Conservation (phyloP, 805 yeast genomes). For the Lachancea thermotolerans region DNA sequence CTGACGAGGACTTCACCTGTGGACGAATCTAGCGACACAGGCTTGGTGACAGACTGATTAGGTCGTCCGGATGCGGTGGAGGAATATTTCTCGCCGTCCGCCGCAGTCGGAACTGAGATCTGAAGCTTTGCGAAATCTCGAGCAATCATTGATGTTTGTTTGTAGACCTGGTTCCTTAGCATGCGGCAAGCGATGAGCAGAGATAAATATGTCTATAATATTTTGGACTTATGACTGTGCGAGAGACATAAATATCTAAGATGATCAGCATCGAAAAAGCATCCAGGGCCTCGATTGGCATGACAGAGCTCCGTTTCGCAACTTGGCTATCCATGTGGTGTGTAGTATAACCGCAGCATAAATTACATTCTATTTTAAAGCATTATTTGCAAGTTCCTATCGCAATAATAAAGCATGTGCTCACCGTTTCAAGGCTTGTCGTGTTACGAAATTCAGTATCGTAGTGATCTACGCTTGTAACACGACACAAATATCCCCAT, state of each 20-base stretch:
- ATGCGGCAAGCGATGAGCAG: conserved; percentile 2
- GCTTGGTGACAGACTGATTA: conserved; percentile 20
- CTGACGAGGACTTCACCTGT: conserved; percentile 40
- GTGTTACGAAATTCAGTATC: not conserved
- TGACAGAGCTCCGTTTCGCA: no score
- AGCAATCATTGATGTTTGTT: not conserved
- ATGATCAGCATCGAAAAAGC: no score
- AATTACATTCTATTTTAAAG: no score
- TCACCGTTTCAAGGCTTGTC: no score
- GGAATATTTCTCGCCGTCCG: not conserved
- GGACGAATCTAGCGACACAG: conserved; percentile 20
- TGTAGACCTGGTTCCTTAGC: not conserved
- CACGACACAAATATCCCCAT: conserved; percentile 1
- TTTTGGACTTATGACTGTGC: no score
- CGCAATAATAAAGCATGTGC: no score
- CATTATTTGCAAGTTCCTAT: no score
- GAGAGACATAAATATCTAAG: no score
- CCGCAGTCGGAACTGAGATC: not conserved
- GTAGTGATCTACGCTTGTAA: not conserved
- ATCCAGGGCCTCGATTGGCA: no score
- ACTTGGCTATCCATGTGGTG: no score
- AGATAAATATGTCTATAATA: no score
- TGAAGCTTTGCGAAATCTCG: not conserved
- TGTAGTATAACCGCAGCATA: no score
- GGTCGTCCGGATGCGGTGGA: conserved; percentile 5